Evolutionary conservation across 1,139 yeast species (phyloP), one percentile per base, ranked within the genome.

Genomic region (Debaryomyces subglobosus): DNA sequence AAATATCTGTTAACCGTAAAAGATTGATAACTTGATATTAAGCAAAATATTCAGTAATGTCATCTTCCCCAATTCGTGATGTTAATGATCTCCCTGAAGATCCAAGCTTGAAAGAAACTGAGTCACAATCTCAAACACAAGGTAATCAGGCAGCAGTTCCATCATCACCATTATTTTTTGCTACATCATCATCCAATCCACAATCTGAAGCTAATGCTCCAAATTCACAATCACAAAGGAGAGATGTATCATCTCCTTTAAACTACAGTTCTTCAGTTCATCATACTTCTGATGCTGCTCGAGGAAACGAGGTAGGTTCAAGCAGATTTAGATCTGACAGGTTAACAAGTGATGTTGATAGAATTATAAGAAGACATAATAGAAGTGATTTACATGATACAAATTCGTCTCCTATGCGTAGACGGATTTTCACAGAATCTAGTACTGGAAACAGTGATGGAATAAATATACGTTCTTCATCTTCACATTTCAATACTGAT

Each of bases 131-230:
- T 10, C 79, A 72, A 57, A 59, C 72, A 10, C 77, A 72, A 53
- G 48, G 63, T 9, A 69, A 65, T 43, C 51, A 48, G 15, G 60
- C 68, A n/a, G 74, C 67, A n/a, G 82, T 76, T 33, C 85, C 86
- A 7, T 82, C 89, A 10, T 85, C 90, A 21, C 90, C 90, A 29
- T 74, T 85, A 51, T 84, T 85, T 60, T 78, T 84, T 61, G 81
- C 82, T 20, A 78, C 82, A 25, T 76, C 83, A 8, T 75, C 72
- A n/a, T 77, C 81, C 20, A 74, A 75, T 50, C 74, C 78, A 1
- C 65, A 69, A 44, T 74, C 79, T 10, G 79, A 75, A 49, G 57
- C 53, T 24, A 56, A 55, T 47, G 59, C 54, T 10, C 54, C 60
- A 20, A 54, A 53, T 33, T 59, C 64, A 8, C 58, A 62, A 43